Base-by-base conservation (phyloP, 257 asterid genomes). In the Solanum pennellii region DNA sequence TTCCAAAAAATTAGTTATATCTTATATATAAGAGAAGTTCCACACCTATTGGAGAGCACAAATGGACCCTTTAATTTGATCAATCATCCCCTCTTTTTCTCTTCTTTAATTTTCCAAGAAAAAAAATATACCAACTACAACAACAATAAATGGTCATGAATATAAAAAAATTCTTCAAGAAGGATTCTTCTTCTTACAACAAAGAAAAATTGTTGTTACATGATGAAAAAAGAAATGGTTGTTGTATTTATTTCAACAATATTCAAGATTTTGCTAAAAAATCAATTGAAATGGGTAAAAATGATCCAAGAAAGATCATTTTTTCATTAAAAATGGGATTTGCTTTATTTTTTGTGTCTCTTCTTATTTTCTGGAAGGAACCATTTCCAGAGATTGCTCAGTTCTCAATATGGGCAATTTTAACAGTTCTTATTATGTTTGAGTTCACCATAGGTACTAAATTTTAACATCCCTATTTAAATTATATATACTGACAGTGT, bases 401-500 rank as follows among this genome's bases (percentile, higher is more conserved):
- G 86, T 92, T 88, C 23, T 88, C 93, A 6, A 90, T 92, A 3
- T 92, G 92, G 93, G 94, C 94, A 25, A 92, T 92, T 80, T 87
- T 91, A 25, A 91, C 93, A 2, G 93, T 92, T 31, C 87, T 92
- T 60, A 93, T 92, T 42, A 90, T 91, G 93, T 92, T 92, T 76
- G 94, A 92, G 68, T 92, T 86, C 83, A 89, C 89, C 71, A 90
- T 92, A 88, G 94, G 93, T 92, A 62, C 1, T 1, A 84, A 42
- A 21, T 5, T 86, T 21, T 25, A 12, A 2, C 60, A 27, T 65
- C 9, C 18, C 18, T 65, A 65, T n/a, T 65, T 65, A 65, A 65
- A n/a, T 65, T 65, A 65, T n/a, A n/a, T 65, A 59, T 65, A 65
- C 2, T 65, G 35, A 65, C 0, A 65, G 35, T 33, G 18, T 25